phyloP scores from a whole-genome alignment of 23 red algal species.

The Gracilaria gracilis region DNA sequence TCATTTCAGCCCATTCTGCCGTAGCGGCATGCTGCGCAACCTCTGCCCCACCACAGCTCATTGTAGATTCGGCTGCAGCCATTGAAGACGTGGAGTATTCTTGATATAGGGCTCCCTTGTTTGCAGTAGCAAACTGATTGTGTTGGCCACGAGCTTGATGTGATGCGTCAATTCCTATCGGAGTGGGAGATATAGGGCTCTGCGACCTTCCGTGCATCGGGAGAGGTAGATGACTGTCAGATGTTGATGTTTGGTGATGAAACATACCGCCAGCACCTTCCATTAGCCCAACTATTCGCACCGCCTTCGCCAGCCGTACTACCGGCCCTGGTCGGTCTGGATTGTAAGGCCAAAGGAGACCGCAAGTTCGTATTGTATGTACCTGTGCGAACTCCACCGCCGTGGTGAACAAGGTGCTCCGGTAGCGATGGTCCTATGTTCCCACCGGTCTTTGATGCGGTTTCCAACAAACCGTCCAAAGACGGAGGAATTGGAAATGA shows the following conservation, averaged over 20 bases:
- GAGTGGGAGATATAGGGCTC: constrained; percentile 50
- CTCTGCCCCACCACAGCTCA: constrained; percentile 65
- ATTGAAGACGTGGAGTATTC: constrained; percentile 60
- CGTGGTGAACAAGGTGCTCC: constrained; percentile 21
- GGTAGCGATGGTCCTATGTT: constrained; percentile 15
- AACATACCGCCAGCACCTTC: constrained; percentile 68
- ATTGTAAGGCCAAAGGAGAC: neutral
- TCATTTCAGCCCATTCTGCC: constrained; percentile 50
- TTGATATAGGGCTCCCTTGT: constrained; percentile 38
- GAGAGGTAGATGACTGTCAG: constrained; percentile 64
- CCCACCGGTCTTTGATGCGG: constrained; percentile 25
- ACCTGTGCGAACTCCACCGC: neutral
- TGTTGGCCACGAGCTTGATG: neutral
- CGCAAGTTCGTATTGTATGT: constrained; percentile 22
- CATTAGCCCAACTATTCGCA: constrained; percentile 67
- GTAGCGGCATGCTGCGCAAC: constrained; percentile 58
- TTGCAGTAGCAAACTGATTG: neutral
- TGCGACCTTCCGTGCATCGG: constrained; percentile 39
- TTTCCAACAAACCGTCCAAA: constrained; percentile 15
- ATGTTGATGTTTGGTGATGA: constrained; percentile 70
- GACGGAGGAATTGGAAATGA: constrained; percentile 7
- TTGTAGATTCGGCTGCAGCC: constrained; percentile 66
- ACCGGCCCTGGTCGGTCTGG: constrained; percentile 4
- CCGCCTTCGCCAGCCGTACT: constrained; percentile 43
- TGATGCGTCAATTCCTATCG: constrained; percentile 23